Evolutionary conservation across 306 rosid genomes (phyloP), one percentile per base, ranked within the genome.

Genomic region (Vigna nakashimae): DNA sequence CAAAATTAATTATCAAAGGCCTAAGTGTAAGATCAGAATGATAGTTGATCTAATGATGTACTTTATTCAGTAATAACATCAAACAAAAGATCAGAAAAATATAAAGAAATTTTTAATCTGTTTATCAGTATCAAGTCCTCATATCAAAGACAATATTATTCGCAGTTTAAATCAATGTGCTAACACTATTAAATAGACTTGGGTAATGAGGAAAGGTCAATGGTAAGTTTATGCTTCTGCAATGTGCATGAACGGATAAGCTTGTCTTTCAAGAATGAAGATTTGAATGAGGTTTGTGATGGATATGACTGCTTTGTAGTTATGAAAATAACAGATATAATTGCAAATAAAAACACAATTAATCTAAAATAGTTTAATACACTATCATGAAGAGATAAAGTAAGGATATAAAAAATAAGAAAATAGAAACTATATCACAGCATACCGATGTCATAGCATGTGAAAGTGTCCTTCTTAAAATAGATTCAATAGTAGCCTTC

Each of bases 401-500:
- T 14, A 62, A 46, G 79, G 51, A 73, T 10, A 46, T 18, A 1
- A 46, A 51, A 78, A 6, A 28, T 53, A 17, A 56, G 52, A 30
- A 42, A 74, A 57, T 48, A n/a, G 62, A 66, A 69, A 73, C 45
- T 32, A 53, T 51, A 46, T 57, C 34, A 57, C 67, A 75, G 86
- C 93, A 46, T 81, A 94, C 98, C 0, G 90, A 74, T 69, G 81
- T 17, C 94, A 88, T 87, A 73, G 97, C 97, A 81, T 90, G 98
- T 65, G 97, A 91, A 84, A 94, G 92, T 62, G 98, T 94, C 87
- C 95, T 92, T 82, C 83, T 89, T 86, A 94, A 52, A 82, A 94
- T 88, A 26, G 98, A 88, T 82, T 94, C 98, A 75, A 95, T 83
- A 6, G 88, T 77, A 65, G 98, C 98, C 84, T 87, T 91, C 69